A percentile compares a stretch with the other conserved stretches of the same genome.
Evolutionary conservation across 768 basidiomycete species (phyloP).

Genomic region (Podaxis carcinomalis): DNA sequence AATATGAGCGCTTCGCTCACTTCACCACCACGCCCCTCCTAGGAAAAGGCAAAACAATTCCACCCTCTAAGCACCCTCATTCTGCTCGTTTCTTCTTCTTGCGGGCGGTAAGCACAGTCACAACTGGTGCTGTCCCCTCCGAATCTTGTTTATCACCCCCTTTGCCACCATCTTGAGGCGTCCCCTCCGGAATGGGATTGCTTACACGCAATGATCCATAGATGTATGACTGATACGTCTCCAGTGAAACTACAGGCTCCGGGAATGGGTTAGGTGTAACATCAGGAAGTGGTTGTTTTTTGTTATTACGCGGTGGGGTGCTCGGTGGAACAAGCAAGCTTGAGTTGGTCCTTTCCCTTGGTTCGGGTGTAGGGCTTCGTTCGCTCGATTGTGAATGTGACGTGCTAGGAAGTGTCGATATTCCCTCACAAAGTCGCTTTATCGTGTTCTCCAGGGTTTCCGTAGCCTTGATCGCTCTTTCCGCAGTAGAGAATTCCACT

Average conservation of each 20-base stretch:
- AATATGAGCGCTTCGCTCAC: background rate
- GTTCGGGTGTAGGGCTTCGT: conserved; percentile 40
- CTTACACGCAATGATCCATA: conserved; percentile 53
- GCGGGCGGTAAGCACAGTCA: conserved; percentile 60
- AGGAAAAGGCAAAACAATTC: conserved; percentile 11
- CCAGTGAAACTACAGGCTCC: conserved; percentile 57
- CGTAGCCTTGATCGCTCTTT: conserved; percentile 64
- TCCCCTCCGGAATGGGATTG: conserved; percentile 33
- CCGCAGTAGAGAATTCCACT: conserved; percentile 71
- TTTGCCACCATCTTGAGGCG: conserved; percentile 1
- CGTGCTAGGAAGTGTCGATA: conserved; percentile 26
- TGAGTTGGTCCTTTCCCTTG: conserved; percentile 13
- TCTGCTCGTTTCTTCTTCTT: conserved; percentile 44
- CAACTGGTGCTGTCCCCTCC: conserved; percentile 21
- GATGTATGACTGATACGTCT: conserved; percentile 57
- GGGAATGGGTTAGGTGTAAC: conserved; percentile 65
- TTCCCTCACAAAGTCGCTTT: conserved; percentile 67
- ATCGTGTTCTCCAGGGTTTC: conserved; percentile 67
- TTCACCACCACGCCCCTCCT: background rate
- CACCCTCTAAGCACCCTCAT: conserved; percentile 11
- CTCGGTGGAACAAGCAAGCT: conserved; percentile 39
- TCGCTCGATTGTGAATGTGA: conserved; percentile 12
- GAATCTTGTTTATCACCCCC: background rate
- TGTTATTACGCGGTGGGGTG: conserved; percentile 42
- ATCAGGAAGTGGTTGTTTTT: conserved; percentile 28